A percentile compares a stretch with the other conserved stretches of the same genome.
Evolutionary conservation across 495 filamentous ascomycete species (phyloP).

Genomic region (Achaetomiella virescens): DNA sequence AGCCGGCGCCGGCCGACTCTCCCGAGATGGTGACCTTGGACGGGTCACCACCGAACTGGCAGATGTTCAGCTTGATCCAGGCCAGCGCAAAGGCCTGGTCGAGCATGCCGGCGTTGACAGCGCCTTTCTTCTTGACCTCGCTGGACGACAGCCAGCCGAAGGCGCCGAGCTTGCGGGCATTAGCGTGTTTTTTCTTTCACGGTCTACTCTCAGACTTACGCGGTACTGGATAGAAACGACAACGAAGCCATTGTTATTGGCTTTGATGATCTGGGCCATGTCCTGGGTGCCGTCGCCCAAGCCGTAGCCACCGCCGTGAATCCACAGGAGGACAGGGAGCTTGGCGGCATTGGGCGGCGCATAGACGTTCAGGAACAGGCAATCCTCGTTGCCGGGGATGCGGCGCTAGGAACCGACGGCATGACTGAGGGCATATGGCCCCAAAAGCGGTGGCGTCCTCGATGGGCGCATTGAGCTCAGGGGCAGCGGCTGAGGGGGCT

Average conservation of each 20-base stretch:
- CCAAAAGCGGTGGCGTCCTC: conserved; percentile 15
- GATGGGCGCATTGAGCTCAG: conserved; percentile 1
- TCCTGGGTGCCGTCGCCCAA: conserved; percentile 27
- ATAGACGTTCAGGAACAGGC: conserved; percentile 39
- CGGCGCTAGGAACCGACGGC: conserved; percentile 11
- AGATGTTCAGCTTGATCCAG: conserved; percentile 67
- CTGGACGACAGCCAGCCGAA: conserved; percentile 26
- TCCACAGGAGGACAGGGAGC: conserved; percentile 40
- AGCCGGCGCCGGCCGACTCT: conserved; percentile 62
- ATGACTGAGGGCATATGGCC: conserved; percentile 17
- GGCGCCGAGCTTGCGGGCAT: conserved; percentile 24
- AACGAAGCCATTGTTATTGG: conserved; percentile 40
- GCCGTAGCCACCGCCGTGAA: conserved; percentile 48
- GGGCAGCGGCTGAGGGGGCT: conserved; percentile 23
- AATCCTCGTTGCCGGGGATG: conserved; percentile 33
- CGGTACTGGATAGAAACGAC: conserved; percentile 44
- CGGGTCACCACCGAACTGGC: conserved; percentile 63
- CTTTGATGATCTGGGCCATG: conserved; percentile 38
- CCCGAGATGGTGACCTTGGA: conserved; percentile 62
- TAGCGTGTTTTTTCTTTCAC: not conserved
- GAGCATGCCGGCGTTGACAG: conserved; percentile 27
- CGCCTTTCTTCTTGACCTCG: conserved; percentile 21
- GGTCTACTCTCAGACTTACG: conserved; percentile 4
- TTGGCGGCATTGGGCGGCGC: conserved; percentile 31
- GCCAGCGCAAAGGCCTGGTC: conserved; percentile 65